phyloP scores from a whole-genome alignment of 345 rosid genomes.

The Linum usitatissimum region DNA sequence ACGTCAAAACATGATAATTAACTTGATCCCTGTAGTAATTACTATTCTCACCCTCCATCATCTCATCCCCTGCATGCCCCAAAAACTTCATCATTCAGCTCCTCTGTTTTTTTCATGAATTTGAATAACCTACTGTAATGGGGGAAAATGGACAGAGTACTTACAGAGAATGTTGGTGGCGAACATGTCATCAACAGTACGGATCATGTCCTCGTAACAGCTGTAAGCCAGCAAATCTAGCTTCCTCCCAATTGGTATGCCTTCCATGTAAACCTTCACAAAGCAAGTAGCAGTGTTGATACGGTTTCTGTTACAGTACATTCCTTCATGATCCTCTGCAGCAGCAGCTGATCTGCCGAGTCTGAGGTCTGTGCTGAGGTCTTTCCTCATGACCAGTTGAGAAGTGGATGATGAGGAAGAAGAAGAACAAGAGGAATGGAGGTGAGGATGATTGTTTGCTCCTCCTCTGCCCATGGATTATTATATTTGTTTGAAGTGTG shows the following conservation, averaged over 20 bases:
- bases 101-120: no score
- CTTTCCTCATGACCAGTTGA: no score
- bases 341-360: no score
- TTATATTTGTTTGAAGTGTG: no score
- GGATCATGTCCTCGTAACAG: slow-evolving; percentile 58
- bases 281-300: slow-evolving; percentile 45
- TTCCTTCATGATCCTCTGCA: no score
- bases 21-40: slow-evolving; percentile 1
- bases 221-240: slow-evolving; percentile 63
- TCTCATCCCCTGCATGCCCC: slow-evolving; percentile 47
- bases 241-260: slow-evolving; percentile 91
- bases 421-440: no score
- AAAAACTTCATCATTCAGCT: background rate
- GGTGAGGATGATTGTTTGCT: no score
- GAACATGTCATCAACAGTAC: slow-evolving; percentile 78
- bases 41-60: slow-evolving; percentile 39
- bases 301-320: no score
- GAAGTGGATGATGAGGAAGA: no score
- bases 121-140: no score
- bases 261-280: slow-evolving; percentile 96
- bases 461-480: no score
- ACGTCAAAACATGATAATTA: slow-evolving; percentile 66
- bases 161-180: slow-evolving; percentile 61
- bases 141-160: slow-evolving; percentile 1
- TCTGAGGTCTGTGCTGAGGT: no score